Conservation (phyloP, 805 yeast genomes). For the Ogataea methanolica region DNA sequence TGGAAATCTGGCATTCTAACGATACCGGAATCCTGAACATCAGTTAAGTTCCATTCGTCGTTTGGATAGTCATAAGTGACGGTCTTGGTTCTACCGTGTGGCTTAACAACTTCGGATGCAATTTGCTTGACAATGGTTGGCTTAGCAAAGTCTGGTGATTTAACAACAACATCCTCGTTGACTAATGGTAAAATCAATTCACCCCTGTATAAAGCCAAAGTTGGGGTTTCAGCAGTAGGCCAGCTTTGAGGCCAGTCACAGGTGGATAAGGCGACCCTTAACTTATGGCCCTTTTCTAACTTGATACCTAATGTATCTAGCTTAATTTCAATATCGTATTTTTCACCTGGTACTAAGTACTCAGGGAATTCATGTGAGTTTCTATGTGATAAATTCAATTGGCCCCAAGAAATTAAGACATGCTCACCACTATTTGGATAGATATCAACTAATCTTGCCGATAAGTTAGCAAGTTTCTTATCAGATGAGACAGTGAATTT, state of each 20-base stretch:
- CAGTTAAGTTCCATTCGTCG: slow-evolving; percentile 31
- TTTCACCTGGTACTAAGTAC: slow-evolving; percentile 26
- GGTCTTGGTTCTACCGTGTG: slow-evolving; percentile 23
- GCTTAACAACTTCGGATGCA: slow-evolving; percentile 22
- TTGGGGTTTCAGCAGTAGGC: slow-evolving; percentile 41
- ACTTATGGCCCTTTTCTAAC: slow-evolving; percentile 32
- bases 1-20: slow-evolving; percentile 29
- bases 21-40: slow-evolving; percentile 34
- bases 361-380: slow-evolving; percentile 39
- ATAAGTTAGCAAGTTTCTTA: slow-evolving; percentile 34
- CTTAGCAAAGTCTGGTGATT: slow-evolving; percentile 24
- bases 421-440: slow-evolving; percentile 35
- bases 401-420: slow-evolving; percentile 43
- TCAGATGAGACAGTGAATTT: slow-evolving; percentile 32
- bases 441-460: slow-evolving; percentile 37
- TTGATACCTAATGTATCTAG: slow-evolving; percentile 39
- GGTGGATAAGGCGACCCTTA: slow-evolving; percentile 38
- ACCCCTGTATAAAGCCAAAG: slow-evolving; percentile 30
- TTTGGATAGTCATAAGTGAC: slow-evolving; percentile 31
- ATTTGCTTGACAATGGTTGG: slow-evolving; percentile 29
- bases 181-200: slow-evolving; percentile 29
- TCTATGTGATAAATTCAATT: slow-evolving; percentile 37
- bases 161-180: slow-evolving; percentile 11
- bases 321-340: slow-evolving; percentile 31
- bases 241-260: slow-evolving; percentile 46